These are phyloP conservation scores for Geotrichum europaeum DNA, from an alignment of 1,139 yeast species.

Conservation along the genomic window DNA sequence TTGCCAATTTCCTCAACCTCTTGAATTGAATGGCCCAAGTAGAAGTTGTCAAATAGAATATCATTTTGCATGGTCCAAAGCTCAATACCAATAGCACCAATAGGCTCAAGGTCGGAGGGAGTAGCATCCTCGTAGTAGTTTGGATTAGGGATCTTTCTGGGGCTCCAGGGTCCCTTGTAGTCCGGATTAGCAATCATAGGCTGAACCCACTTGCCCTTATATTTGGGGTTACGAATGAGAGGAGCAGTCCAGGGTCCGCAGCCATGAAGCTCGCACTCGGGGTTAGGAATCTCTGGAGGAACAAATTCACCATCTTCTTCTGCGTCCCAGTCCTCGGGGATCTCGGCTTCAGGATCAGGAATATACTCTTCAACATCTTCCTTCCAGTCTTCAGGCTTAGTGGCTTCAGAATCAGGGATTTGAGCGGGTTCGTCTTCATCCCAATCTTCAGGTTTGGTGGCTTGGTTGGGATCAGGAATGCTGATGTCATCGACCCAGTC, in stretches of 20 bases:
- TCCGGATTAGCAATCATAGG: constrained; percentile 66
- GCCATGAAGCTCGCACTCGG: constrained; percentile 61
- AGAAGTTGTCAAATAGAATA: constrained; percentile 74
- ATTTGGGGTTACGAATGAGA: constrained; percentile 57
- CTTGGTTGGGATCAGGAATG: constrained; percentile 61
- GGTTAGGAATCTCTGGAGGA: constrained; percentile 64
- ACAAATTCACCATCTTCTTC: constrained; percentile 83
- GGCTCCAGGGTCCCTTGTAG: constrained; percentile 76
- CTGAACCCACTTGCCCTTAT: constrained; percentile 72
- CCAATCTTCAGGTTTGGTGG: constrained; percentile 73
- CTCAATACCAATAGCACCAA: constrained; percentile 84
- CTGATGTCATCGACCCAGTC: constrained; percentile 70
- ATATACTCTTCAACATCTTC: constrained; percentile 55
- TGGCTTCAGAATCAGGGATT: constrained; percentile 61
- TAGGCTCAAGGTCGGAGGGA: constrained; percentile 59
- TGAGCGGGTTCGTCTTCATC: constrained; percentile 57
- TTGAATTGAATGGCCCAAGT: constrained; percentile 69
- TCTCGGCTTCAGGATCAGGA: constrained; percentile 56
- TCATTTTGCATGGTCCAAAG: constrained; percentile 81
- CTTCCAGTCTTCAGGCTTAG: constrained; percentile 74
- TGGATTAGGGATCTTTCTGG: constrained; percentile 63
- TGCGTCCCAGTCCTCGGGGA: constrained; percentile 79
- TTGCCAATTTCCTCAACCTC: constrained; percentile 87
- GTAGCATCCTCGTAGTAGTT: constrained; percentile 51
- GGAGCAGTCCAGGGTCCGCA: constrained; percentile 77